These are phyloP conservation scores for Pseudogymnoascus sp. DNA, from an alignment of 2,329 filamentous ascomycete species.

Conservation along the genomic window DNA sequence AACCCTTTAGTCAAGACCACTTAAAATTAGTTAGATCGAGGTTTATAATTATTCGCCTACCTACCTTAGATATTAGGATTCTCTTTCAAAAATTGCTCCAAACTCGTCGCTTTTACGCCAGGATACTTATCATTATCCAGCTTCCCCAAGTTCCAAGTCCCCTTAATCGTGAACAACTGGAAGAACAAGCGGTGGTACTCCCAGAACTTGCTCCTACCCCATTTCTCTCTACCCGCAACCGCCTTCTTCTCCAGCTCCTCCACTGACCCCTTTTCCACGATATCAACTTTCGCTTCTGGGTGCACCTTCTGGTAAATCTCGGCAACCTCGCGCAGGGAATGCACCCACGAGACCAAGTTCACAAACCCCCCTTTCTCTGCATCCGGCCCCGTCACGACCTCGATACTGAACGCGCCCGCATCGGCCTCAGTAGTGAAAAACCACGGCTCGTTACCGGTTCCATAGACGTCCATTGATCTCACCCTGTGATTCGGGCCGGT, in stretches of 20 bases:
- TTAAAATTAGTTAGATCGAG: not conserved
- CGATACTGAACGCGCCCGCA: constrained; percentile 13
- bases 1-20: not conserved
- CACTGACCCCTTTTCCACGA: not conserved
- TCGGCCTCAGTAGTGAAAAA: constrained; percentile 9
- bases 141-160: constrained; percentile 6
- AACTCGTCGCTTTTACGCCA: not conserved
- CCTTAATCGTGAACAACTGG: constrained; percentile 3
- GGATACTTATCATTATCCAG: not conserved
- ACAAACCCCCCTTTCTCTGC: constrained; percentile 9
- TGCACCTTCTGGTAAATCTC: not conserved
- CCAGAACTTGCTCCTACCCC: not conserved
- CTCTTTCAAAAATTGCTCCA: not conserved
- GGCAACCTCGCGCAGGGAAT: constrained; percentile 12
- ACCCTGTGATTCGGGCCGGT: not conserved
- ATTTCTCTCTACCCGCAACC: not conserved
- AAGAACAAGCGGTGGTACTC: constrained; percentile 9
- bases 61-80: not conserved
- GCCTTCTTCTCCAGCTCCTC: not conserved
- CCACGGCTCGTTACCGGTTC: not conserved
- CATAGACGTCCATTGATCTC: not conserved
- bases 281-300: not conserved
- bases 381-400: constrained; percentile 9
- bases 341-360: constrained; percentile 6
- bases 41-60: not conserved